Evolutionary conservation across 2,329 filamentous ascomycete genomes (phyloP), one percentile per base, ranked within the genome.

Genomic region (Sordariomycetes sp.): DNA sequence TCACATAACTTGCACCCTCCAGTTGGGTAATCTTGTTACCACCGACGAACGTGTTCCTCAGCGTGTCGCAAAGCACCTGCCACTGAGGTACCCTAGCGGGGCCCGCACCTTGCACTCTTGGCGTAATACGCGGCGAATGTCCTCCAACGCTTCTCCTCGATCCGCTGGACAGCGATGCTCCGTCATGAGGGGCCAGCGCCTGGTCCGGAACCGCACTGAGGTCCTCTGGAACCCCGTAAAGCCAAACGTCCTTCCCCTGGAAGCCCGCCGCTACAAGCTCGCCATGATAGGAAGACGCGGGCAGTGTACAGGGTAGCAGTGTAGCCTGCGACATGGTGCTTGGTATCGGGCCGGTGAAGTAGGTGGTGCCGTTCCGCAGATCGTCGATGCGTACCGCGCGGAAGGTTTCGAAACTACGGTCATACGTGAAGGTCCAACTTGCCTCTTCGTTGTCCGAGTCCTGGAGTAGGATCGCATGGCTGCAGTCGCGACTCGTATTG

Each of bases 221-320:
- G 62, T 87, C 82, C 64, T 86, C 82, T 1, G 89, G 88, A 32
- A 92, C 73, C 28, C 88, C 88, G 67, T 92, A 92, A 2, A 92
- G 69, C 86, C 87, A 92, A 5, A 94, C 72, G 25, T 89, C 82
- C 58, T 80, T 84, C 15, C 81, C 82, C 59, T 86, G 76, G 62
- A 91, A 91, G 1, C 86, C 87, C 12, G 87, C 80, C 20, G 86
- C 84, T 24, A 89, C 83, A 28, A 92, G 74, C 55, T 90, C 85
- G 17, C 87, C 87, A 58, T 78, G 75, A 58, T 78, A 78, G n/a
- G 82, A 87, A 2, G 85, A 79, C 2, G 86, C 77, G 12, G 89
- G 87, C 34, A 88, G 67, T 10, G 86, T 88, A 58, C 77, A 84
- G 1, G 89, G 89, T 2, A 83, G 68, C 12, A 86, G 73, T 58